Percentiles rank a stretch among this genome's conserved stretches.
These are phyloP conservation scores for Xylaria sp. DNA, from an alignment of 2,329 filamentous ascomycete genomes.

Conservation along the genomic window DNA sequence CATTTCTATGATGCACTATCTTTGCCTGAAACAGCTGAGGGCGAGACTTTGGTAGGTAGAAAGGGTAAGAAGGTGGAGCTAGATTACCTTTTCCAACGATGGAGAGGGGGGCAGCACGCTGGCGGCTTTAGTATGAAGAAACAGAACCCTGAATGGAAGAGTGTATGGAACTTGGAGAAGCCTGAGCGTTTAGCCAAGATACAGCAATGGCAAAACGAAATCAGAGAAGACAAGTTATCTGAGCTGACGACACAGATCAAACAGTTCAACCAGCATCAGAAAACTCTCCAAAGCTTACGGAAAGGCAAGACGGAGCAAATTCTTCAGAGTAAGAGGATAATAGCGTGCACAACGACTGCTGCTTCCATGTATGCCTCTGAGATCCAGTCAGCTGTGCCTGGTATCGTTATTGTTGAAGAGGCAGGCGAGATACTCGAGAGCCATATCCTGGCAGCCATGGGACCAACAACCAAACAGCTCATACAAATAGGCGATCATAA, in stretches of 20 bases:
- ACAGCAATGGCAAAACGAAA: constrained; percentile 55
- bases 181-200: constrained; percentile 52
- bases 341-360: constrained; percentile 77
- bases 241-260: constrained; percentile 53
- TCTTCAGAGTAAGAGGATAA: constrained; percentile 66
- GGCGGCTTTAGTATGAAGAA: constrained; percentile 54
- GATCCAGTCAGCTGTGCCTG: constrained; percentile 64
- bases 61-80: constrained; percentile 56
- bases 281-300: constrained; percentile 56
- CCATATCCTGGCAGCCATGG: constrained; percentile 71
- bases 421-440: constrained; percentile 78
- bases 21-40: constrained; percentile 57
- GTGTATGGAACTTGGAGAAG: constrained; percentile 64
- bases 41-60: constrained; percentile 58
- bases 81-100: constrained; percentile 64
- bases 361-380: constrained; percentile 70
- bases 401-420: constrained; percentile 75
- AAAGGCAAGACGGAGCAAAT: constrained; percentile 55
- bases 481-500: constrained; percentile 79
- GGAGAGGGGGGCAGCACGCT: constrained; percentile 59
- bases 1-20: constrained; percentile 67
- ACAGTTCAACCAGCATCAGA: constrained; percentile 56
- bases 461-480: constrained; percentile 57
- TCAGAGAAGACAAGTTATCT: constrained; percentile 62
- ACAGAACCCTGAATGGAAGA: constrained; percentile 37